phyloP scores from a whole-genome alignment of 2,329 filamentous ascomycete genomes.

The Ceratocystis cacaofunesta region DNA sequence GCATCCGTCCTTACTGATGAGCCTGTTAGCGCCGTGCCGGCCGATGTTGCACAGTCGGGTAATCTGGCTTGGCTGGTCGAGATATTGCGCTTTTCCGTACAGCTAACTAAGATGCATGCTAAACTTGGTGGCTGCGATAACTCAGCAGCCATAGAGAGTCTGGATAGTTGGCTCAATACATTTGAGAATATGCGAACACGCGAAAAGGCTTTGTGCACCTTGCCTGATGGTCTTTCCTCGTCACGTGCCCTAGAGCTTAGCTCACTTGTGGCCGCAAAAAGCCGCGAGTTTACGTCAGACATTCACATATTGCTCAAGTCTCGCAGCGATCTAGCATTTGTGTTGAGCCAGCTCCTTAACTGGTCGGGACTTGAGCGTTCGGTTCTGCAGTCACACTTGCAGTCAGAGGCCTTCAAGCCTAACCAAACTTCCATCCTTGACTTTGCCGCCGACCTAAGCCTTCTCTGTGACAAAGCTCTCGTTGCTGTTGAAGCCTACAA shows the following conservation, averaged over 20 bases:
- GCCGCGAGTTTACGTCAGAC: constrained; percentile 27
- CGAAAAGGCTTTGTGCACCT: constrained; percentile 29
- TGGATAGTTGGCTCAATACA: constrained; percentile 36
- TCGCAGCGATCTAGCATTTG: constrained; percentile 46
- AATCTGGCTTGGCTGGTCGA: constrained; percentile 47
- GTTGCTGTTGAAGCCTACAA: constrained; percentile 63
- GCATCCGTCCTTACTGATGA: constrained; percentile 4
- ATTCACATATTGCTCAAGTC: constrained; percentile 27
- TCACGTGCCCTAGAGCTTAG: constrained; percentile 25
- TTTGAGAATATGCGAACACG: constrained; percentile 32
- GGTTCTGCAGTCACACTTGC: constrained; percentile 19
- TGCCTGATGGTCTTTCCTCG: constrained; percentile 39
- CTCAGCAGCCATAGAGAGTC: constrained; percentile 27
- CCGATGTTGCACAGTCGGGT: constrained; percentile 1
- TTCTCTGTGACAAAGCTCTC: constrained; percentile 58
- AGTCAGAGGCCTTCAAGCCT: background rate
- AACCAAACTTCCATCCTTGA: constrained; percentile 21
- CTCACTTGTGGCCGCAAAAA: constrained; percentile 24
- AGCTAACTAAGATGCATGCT: constrained; percentile 50
- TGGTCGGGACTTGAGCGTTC: constrained; percentile 40
- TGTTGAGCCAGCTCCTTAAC: constrained; percentile 48
- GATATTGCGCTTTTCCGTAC: constrained; percentile 47
- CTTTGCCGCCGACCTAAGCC: constrained; percentile 45
- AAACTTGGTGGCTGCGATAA: constrained; percentile 45
- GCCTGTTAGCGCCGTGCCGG: background rate